Conservation (phyloP, 768 basidiomycete species). For the Boletus bicolor region DNA sequence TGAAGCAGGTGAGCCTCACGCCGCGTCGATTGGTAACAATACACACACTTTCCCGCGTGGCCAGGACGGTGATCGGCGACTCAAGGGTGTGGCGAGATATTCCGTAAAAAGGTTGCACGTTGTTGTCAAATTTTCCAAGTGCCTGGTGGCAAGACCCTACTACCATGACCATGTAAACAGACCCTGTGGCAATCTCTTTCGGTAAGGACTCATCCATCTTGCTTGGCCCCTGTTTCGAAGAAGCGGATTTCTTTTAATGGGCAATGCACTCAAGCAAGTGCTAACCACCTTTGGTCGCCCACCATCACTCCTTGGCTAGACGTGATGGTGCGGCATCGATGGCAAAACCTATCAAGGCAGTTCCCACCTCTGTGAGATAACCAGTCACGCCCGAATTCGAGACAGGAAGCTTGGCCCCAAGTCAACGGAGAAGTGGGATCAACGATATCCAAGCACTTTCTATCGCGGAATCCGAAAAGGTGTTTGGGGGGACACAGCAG, state of each 20-base stretch:
- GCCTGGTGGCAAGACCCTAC: slow-evolving; percentile 16
- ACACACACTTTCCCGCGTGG: not conserved
- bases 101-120: slow-evolving; percentile 19
- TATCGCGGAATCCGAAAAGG: not conserved
- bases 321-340: not conserved
- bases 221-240: slow-evolving; percentile 11
- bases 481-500: slow-evolving; percentile 3
- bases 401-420: slow-evolving; percentile 8
- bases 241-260: not conserved
- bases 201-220: not conserved
- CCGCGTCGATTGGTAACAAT: not conserved
- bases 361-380: slow-evolving; percentile 27
- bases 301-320: not conserved
- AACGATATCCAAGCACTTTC: not conserved
- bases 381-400: not conserved
- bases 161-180: not conserved
- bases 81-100: slow-evolving; percentile 1
- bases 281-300: not conserved
- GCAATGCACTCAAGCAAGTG: not conserved
- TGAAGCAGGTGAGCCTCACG: not conserved
- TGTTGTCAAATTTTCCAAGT: slow-evolving; percentile 13
- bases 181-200: slow-evolving; percentile 22
- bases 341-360: not conserved
- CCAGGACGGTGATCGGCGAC: slow-evolving; percentile 14
- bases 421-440: slow-evolving; percentile 11